Percentiles rank a stretch among this genome's conserved stretches.
Evolutionary conservation across 768 basidiomycete genomes (phyloP).

Genomic region (Termitomyces sp.): DNA sequence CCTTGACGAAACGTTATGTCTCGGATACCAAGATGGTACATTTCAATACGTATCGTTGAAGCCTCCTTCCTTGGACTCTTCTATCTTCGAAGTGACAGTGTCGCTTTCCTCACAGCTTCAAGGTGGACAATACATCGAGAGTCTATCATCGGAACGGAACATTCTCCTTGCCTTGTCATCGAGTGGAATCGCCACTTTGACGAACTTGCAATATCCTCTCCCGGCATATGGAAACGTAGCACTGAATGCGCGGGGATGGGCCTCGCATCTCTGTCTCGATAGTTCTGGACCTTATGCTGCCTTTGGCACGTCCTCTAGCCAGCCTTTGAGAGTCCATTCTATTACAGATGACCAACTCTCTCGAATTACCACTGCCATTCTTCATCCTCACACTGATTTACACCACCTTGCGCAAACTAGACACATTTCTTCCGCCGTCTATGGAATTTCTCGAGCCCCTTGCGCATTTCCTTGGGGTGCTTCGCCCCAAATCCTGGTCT

Average conservation of each 20-base stretch:
- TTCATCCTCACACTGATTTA: constrained; percentile 31
- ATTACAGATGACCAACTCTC: constrained; percentile 44
- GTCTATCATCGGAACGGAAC: constrained; percentile 40
- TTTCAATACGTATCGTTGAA: constrained; percentile 38
- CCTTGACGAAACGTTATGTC: constrained; percentile 37
- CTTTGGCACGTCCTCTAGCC: constrained; percentile 57
- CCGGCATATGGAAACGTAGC: constrained; percentile 27
- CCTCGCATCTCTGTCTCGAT: constrained; percentile 46
- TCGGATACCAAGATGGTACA: constrained; percentile 57
- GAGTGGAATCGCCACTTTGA: constrained; percentile 39
- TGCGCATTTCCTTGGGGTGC: constrained; percentile 61
- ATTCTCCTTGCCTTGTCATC: constrained; percentile 54
- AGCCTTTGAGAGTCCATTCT: constrained; percentile 53
- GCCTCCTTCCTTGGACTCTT: constrained; percentile 11
- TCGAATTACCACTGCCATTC: constrained; percentile 38
- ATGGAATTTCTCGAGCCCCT: constrained; percentile 60
- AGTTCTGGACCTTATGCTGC: constrained; percentile 55
- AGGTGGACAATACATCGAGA: constrained; percentile 47
- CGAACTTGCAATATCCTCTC: constrained; percentile 14
- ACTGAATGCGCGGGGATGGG: constrained; percentile 56
- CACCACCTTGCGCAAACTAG: constrained; percentile 14
- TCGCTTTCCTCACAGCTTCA: constrained; percentile 19
- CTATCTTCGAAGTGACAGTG: constrained; percentile 10
- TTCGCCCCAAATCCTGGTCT: constrained; percentile 65
- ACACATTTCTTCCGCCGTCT: constrained; percentile 51